Percentiles rank a stretch among this genome's conserved stretches.
Evolutionary conservation across 768 basidiomycete species (phyloP).

Genomic region (Suillus fuscotomentosus): DNA sequence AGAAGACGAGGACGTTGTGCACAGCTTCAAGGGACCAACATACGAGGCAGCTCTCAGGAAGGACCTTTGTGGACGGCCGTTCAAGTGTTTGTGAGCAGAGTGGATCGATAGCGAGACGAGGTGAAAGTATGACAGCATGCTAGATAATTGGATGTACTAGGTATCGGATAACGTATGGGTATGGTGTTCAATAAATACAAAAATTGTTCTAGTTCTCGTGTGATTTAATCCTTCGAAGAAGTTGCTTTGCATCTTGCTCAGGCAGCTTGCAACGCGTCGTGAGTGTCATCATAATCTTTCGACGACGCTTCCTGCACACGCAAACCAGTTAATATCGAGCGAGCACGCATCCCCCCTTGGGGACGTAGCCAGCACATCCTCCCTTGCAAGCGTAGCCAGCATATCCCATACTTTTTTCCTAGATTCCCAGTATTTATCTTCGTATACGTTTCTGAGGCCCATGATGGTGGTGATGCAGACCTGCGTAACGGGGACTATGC

Average conservation of each 20-base stretch:
- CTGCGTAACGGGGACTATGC: constrained; percentile 25
- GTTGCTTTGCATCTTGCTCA: constrained; percentile 17
- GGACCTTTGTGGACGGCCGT: not conserved
- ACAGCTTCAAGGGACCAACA: not conserved
- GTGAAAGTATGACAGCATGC: not conserved
- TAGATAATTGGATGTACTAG: not conserved
- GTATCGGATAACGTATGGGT: not conserved
- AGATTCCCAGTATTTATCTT: constrained; percentile 17
- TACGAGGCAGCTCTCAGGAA: not conserved
- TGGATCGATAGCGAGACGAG: not conserved
- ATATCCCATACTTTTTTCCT: constrained; percentile 23
- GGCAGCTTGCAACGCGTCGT: constrained; percentile 29
- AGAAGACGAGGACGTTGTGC: not conserved
- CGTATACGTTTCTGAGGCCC: not conserved
- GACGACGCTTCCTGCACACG: not conserved
- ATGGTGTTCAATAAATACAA: not conserved
- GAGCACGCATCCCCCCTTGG: not conserved
- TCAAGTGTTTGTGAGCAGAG: not conserved
- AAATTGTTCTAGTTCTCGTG: not conserved
- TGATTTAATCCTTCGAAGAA: constrained; percentile 17
- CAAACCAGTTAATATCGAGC: not conserved
- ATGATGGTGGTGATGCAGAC: constrained; percentile 30
- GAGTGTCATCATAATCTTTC: constrained; percentile 1
- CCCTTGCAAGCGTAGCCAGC: constrained; percentile 1
- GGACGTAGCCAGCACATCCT: too few species aligned